These are phyloP conservation scores for Trametes versicolor DNA, from an alignment of 1,284 basidiomycete genomes.

Conservation along the genomic window DNA sequence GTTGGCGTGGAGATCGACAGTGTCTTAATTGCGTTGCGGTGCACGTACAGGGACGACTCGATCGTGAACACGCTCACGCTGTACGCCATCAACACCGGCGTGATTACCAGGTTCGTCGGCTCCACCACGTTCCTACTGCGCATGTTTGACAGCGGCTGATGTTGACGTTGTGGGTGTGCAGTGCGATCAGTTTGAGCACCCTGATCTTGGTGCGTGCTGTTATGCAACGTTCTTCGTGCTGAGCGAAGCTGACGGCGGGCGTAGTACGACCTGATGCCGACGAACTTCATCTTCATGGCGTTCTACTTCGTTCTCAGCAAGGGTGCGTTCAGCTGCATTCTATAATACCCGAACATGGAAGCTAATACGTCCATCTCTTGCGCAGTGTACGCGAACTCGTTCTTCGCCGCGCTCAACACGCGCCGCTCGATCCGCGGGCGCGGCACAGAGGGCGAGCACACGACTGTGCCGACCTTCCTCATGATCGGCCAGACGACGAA, in stretches of 20 bases:
- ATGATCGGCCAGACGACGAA: slow-evolving; percentile 48
- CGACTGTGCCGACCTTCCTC: slow-evolving; percentile 52
- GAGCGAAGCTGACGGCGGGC: not conserved
- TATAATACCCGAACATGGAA: not conserved
- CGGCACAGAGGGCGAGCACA: slow-evolving; percentile 52
- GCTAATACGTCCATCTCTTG: not conserved
- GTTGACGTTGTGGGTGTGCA: slow-evolving; percentile 38
- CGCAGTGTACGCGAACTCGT: slow-evolving; percentile 73
- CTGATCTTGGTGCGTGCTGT: slow-evolving; percentile 59
- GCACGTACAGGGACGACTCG: slow-evolving; percentile 59
- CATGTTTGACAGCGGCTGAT: not conserved
- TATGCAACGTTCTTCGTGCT: not conserved
- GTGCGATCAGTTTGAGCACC: slow-evolving; percentile 65
- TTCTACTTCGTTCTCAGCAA: slow-evolving; percentile 73
- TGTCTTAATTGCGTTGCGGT: not conserved
- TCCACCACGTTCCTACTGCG: not conserved
- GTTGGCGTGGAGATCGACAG: not conserved
- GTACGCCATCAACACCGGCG: slow-evolving; percentile 70
- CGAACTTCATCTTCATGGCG: slow-evolving; percentile 65
- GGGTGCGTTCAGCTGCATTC: slow-evolving; percentile 46
- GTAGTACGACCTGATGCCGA: slow-evolving; percentile 65
- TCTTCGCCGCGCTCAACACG: slow-evolving; percentile 61
- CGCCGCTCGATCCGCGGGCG: slow-evolving; percentile 53
- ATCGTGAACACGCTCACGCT: slow-evolving; percentile 63
- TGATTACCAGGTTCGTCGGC: slow-evolving; percentile 61